Base-by-base conservation (phyloP, 2,329 filamentous ascomycete species). In the Setomelanomma holmii region DNA sequence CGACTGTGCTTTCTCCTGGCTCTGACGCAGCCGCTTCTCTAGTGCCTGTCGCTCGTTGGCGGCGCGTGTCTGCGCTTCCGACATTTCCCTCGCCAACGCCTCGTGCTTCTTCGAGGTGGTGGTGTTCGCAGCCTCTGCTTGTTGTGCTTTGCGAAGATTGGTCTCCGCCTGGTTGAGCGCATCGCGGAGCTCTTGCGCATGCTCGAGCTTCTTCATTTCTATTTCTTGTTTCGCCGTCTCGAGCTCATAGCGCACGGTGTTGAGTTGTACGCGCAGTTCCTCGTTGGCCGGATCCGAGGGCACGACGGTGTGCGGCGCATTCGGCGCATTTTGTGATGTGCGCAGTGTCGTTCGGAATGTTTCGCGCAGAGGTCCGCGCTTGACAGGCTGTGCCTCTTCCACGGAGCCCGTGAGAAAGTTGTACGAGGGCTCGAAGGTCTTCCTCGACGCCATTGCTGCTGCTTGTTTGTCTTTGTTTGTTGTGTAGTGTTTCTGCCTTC, bases 221-320 rank as follows among this genome's bases (percentile, higher is more conserved):
- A 90, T 88, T 68, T 98, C 93, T 63, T 96, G 91, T 66, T 93
- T 93, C 46, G 90, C 79, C 16, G 90, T 93, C 66, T 92, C 90
- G 60, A 96, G 82, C 52, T 93, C 91, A 77, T 97, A 99, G 56
- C 88, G 88, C 44, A 97, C 79, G 0, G 91, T 90, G 56, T 93
- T 95, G 36, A 98, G 81, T 75, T 97, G 91, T 1, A 93, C 91
- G 68, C 93, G 93, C 21, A 98, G 82, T 59, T 93, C 89, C 67
- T 98, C 93, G 53, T 85, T 88, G 62, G 73, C 69, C 58, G 73
- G 68, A 49, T 80, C 77, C 22, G 75, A 66, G 40, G 75, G 60
- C n/a, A 72, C 65, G 14, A 74, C 65, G 3, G 68, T 71, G 47
- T 73, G 71, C 57, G 66, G 65, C 50, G 61, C 74, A 61, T 68